A percentile compares a stretch with the other conserved stretches of the same genome.
Evolutionary conservation across 1,139 yeast species (phyloP).

Genomic region (Taphrina wiesneri): DNA sequence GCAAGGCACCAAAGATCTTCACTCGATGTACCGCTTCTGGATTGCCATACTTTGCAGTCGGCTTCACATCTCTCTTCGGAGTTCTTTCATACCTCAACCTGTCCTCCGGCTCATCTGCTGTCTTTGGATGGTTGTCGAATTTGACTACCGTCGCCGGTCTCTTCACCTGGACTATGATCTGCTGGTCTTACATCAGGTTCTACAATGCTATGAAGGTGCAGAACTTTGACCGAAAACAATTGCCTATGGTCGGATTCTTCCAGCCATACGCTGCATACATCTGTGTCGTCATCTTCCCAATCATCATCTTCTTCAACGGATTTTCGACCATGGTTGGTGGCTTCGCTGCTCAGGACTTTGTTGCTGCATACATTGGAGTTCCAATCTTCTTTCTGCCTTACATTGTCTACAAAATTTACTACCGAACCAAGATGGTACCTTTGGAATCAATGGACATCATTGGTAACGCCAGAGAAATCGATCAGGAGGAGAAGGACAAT

Average conservation of each 20-base stretch:
- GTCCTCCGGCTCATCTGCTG: conserved; percentile 63
- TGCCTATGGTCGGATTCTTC: conserved; percentile 68
- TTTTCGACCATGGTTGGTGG: conserved; percentile 65
- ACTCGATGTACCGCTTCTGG: conserved; percentile 64
- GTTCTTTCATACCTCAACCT: conserved; percentile 65
- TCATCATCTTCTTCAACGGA: conserved; percentile 67
- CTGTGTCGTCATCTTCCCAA: conserved; percentile 52
- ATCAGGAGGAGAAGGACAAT: conserved; percentile 12
- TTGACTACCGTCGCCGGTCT: conserved; percentile 64
- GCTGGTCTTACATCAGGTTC: conserved; percentile 45
- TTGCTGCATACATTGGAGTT: conserved; percentile 57
- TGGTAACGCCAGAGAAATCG: conserved; percentile 58
- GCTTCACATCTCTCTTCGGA: conserved; percentile 50
- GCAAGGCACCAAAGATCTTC: conserved; percentile 65
- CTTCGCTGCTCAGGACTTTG: conserved; percentile 51
- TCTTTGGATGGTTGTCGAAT: conserved; percentile 80
- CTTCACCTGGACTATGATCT: conserved; percentile 55
- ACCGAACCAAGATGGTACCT: conserved; percentile 53
- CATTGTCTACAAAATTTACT: conserved; percentile 44
- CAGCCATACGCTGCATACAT: conserved; percentile 71
- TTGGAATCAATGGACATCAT: conserved; percentile 64
- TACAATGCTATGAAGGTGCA: conserved; percentile 38
- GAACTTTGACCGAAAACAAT: conserved; percentile 43
- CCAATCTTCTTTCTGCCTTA: conserved; percentile 54
- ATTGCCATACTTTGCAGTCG: conserved; percentile 54